Percentiles rank a stretch among this genome's conserved stretches.
Evolutionary conservation across 352 stramenopile species (phyloP).

Genomic region (Globisporangium viniferum): DNA sequence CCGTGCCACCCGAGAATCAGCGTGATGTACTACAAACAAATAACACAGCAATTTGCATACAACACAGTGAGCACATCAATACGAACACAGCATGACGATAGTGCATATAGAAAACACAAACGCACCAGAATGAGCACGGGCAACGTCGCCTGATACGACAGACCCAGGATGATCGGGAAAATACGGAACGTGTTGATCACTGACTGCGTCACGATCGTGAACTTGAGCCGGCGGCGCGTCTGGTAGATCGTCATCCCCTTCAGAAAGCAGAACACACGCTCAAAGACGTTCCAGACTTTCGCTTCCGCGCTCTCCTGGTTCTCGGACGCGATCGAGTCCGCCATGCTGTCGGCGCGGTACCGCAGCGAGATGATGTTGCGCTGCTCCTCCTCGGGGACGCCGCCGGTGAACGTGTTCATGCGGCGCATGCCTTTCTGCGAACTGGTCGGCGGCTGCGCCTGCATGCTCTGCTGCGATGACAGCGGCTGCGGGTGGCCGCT

Average conservation of each 20-base stretch:
- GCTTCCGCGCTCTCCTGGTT: conserved; percentile 51
- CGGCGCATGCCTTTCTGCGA: conserved; percentile 47
- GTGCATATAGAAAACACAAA: conserved; percentile 1
- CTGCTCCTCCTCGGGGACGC: conserved; percentile 66
- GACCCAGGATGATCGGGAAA: conserved; percentile 80
- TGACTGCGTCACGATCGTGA: conserved; percentile 85
- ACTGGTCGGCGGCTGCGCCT: conserved; percentile 9
- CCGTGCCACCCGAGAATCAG: conserved; percentile 86
- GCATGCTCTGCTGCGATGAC: conserved; percentile 12
- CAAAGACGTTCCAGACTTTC: conserved; percentile 78
- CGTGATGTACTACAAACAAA: conserved; percentile 58
- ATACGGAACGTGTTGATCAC: conserved; percentile 82
- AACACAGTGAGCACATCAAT: neutral
- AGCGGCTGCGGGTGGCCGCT: conserved; percentile 9
- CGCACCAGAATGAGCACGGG: conserved; percentile 77
- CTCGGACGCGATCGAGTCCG: conserved; percentile 74
- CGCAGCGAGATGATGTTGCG: conserved; percentile 86
- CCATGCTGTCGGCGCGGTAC: conserved; percentile 83
- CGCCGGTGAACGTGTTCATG: conserved; percentile 67
- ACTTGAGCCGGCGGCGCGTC: conserved; percentile 71
- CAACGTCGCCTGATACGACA: conserved; percentile 81
- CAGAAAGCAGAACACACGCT: conserved; percentile 85
- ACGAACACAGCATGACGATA: neutral
- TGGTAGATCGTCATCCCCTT: conserved; percentile 90
- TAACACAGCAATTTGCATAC: neutral